Percentiles rank a stretch among this genome's conserved stretches.
Evolutionary conservation across 441 rosid species (phyloP).

Genomic region (Pelargonium fulgidum): DNA sequence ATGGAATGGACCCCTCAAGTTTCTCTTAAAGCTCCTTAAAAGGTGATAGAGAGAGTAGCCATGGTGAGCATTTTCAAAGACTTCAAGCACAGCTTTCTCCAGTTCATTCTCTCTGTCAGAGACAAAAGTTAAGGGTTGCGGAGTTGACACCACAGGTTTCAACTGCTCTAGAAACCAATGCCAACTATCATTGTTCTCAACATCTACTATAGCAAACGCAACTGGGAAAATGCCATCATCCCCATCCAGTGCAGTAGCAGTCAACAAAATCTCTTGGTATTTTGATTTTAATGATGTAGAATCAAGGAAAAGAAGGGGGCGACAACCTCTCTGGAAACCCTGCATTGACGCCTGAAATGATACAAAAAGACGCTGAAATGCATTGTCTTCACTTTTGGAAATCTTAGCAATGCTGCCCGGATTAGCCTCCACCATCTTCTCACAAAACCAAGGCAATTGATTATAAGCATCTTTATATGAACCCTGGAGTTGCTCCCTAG

Average conservation of each 20-base stretch:
- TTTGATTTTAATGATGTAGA: constrained; percentile 62
- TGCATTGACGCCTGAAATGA: constrained; percentile 52
- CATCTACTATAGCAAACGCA: constrained; percentile 69
- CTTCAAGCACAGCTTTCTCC: constrained; percentile 43
- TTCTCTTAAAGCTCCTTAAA: constrained; percentile 65
- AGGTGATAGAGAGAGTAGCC: constrained; percentile 72
- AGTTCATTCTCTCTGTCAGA: constrained; percentile 73
- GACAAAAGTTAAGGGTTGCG: constrained; percentile 57
- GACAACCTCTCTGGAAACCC: constrained; percentile 75
- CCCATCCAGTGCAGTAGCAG: constrained; percentile 80
- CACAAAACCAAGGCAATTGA: constrained; percentile 66
- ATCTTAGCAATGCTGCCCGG: constrained; percentile 66
- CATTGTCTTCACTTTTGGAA: constrained; percentile 45
- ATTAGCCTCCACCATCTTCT: constrained; percentile 53
- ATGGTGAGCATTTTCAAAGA: constrained; percentile 60
- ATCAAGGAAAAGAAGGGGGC: constrained; percentile 83
- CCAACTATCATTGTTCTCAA: constrained; percentile 70
- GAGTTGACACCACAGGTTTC: constrained; percentile 44
- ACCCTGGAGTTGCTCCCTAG: constrained; percentile 77
- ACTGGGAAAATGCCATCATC: constrained; percentile 68
- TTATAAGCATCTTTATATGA: constrained; percentile 67
- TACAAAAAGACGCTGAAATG: constrained; percentile 67
- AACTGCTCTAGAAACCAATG: constrained; percentile 75
- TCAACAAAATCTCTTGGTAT: constrained; percentile 71
- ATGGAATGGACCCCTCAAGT: constrained; percentile 73